phyloP scores from a whole-genome alignment of 163 green algal species.

The Scenedesmus sp. region DNA sequence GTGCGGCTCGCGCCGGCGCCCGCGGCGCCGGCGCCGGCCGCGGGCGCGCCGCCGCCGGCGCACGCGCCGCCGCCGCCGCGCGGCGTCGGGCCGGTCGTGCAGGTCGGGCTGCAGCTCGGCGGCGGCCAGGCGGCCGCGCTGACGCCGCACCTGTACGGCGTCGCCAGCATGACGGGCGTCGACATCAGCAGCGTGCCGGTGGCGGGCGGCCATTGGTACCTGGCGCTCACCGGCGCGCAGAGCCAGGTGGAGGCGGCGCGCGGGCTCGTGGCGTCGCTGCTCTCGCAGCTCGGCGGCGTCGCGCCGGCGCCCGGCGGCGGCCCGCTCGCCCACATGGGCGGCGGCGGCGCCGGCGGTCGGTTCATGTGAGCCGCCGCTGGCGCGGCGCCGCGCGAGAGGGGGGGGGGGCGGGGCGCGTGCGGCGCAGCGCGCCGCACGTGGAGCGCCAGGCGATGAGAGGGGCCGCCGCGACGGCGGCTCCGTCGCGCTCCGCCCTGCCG shows the following conservation, averaged over 20 bases:
- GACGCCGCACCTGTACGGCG: slow-evolving; percentile 57
- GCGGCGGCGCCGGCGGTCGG: too few relatives aligned
- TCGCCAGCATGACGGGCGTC: slow-evolving; percentile 52
- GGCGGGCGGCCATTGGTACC: slow-evolving; percentile 52
- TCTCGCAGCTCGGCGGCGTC: slow-evolving; percentile 21
- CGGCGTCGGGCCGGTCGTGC: slow-evolving; percentile 14
- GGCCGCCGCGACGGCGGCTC: too few relatives aligned
- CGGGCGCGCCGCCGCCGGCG: background rate
- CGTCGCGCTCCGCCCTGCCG: too few relatives aligned
- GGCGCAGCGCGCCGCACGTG: too few relatives aligned
- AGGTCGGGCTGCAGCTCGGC: slow-evolving; percentile 51
- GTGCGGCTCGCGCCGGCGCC: background rate
- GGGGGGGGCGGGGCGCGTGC: too few relatives aligned
- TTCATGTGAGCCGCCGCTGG: too few relatives aligned
- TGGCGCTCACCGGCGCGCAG: slow-evolving; percentile 52
- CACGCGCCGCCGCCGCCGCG: too few relatives aligned
- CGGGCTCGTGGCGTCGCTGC: slow-evolving; percentile 48
- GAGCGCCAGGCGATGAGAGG: too few relatives aligned
- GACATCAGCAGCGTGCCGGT: slow-evolving; percentile 51
- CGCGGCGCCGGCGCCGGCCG: background rate
- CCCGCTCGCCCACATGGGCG: too few relatives aligned
- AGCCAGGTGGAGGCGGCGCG: slow-evolving; percentile 52
- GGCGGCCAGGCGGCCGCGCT: slow-evolving; percentile 46
- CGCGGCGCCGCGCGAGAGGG: too few relatives aligned
- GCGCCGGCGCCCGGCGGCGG: background rate